Evolutionary conservation across 2,329 filamentous ascomycete genomes (phyloP).

Genomic region (Xylariaceae sp.): DNA sequence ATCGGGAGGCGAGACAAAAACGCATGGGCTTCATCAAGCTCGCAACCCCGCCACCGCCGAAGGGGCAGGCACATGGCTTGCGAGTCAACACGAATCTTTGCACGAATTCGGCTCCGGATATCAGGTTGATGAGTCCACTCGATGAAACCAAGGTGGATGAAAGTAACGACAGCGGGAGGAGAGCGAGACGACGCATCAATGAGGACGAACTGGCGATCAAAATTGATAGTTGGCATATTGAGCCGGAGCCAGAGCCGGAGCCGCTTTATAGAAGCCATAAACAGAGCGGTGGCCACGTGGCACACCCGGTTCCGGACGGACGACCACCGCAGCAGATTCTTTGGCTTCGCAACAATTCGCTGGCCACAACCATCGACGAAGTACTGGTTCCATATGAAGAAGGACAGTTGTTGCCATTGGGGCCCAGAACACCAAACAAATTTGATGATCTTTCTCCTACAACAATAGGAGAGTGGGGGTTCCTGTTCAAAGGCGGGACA

Average conservation of each 20-base stretch:
- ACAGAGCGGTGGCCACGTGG: constrained; percentile 30
- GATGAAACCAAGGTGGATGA: neutral
- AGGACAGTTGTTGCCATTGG: constrained; percentile 31
- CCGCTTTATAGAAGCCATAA: constrained; percentile 35
- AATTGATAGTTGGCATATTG: constrained; percentile 15
- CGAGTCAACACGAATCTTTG: constrained; percentile 28
- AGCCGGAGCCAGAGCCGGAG: constrained; percentile 28
- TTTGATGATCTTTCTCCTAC: constrained; percentile 59
- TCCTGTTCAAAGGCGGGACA: constrained; percentile 48
- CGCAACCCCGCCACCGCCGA: constrained; percentile 17
- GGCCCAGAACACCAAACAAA: constrained; percentile 52
- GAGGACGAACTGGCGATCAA: constrained; percentile 22
- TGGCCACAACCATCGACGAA: constrained; percentile 36
- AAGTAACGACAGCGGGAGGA: neutral
- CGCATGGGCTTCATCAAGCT: constrained; percentile 15
- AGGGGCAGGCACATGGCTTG: constrained; percentile 24
- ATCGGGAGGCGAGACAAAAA: constrained; percentile 23
- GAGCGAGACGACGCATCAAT: neutral
- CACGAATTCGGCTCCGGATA: constrained; percentile 15
- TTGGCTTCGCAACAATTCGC: constrained; percentile 15
- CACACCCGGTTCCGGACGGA: constrained; percentile 20
- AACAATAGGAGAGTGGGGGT: constrained; percentile 58
- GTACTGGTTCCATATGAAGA: constrained; percentile 30
- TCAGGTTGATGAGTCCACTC: neutral
- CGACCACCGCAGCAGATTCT: constrained; percentile 18